Evolutionary conservation across 345 rosid species (phyloP).

Genomic region (Eucalyptus sp.): DNA sequence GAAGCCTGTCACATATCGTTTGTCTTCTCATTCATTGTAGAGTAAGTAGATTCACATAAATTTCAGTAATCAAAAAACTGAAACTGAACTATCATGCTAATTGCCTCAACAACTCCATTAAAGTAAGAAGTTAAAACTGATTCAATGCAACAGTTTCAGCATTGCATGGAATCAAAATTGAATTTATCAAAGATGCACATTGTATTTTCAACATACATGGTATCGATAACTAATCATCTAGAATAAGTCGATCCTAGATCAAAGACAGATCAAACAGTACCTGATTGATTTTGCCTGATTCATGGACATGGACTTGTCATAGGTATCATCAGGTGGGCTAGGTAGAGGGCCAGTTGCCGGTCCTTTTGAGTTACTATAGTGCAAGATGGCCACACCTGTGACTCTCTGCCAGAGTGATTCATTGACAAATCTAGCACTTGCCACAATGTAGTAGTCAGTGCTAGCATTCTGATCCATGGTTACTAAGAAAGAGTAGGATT

Average conservation of each 20-base stretch:
- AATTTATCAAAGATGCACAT: neutral
- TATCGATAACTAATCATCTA: neutral
- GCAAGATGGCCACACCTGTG: conserved; percentile 89
- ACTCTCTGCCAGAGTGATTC: conserved; percentile 84
- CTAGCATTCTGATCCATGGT: conserved; percentile 89
- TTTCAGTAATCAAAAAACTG: neutral
- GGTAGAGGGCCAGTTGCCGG: conserved; percentile 80
- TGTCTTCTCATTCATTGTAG: neutral
- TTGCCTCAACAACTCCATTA: neutral
- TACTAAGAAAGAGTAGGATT: conserved; percentile 80
- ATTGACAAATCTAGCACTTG: conserved; percentile 90
- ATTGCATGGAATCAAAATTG: neutral
- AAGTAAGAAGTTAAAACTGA: neutral
- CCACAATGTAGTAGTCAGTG: conserved; percentile 80
- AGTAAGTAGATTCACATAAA: neutral
- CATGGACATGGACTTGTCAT: conserved; percentile 72
- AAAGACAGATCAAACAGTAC: conserved; percentile 14
- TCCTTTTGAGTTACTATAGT: conserved; percentile 83
- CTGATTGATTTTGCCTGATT: conserved; percentile 77
- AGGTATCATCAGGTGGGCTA: conserved; percentile 52
- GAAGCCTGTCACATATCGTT: neutral
- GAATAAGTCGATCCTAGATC: neutral
- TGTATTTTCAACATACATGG: neutral
- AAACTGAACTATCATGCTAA: neutral
- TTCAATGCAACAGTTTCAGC: neutral